Conservation (phyloP, 805 yeast genomes). For the Citeromyces matritensis region DNA sequence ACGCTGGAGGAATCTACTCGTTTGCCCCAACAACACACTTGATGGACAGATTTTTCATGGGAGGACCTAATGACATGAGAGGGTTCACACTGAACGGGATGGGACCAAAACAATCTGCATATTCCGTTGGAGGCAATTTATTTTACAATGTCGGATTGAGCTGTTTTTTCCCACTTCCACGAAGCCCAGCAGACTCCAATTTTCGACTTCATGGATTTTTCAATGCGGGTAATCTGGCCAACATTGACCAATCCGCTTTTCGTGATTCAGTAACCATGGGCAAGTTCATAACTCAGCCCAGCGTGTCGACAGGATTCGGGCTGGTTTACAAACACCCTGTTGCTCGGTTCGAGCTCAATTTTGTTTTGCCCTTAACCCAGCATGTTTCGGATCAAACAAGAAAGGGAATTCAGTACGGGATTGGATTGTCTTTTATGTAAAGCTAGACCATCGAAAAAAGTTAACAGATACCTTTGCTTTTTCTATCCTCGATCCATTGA, state of each 20-base stretch:
- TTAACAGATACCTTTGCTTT: background rate
- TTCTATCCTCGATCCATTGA: slow-evolving; percentile 37
- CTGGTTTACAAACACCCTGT: slow-evolving; percentile 37
- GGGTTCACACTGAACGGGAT: slow-evolving; percentile 35
- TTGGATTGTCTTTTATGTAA: slow-evolving; percentile 41
- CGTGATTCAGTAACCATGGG: no score
- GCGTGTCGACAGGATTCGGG: slow-evolving; percentile 24
- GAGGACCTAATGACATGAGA: slow-evolving; percentile 47
- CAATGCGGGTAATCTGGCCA: slow-evolving; percentile 33
- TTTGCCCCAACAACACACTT: slow-evolving; percentile 12
- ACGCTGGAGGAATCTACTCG: slow-evolving; percentile 11
- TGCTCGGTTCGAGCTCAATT: slow-evolving; percentile 43
- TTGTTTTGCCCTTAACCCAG: slow-evolving; percentile 30
- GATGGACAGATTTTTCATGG: slow-evolving; percentile 37
- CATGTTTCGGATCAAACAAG: slow-evolving; percentile 29
- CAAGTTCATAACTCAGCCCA: no score
- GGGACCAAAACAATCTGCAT: slow-evolving; percentile 36
- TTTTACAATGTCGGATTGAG: slow-evolving; percentile 31
- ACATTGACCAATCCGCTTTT: slow-evolving; percentile 7
- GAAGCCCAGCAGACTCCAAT: slow-evolving; percentile 21
- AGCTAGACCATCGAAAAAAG: background rate
- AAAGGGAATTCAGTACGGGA: slow-evolving; percentile 44
- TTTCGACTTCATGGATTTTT: slow-evolving; percentile 32
- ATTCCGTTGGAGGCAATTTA: slow-evolving; percentile 37
- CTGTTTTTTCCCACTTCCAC: slow-evolving; percentile 25